Evolutionary conservation across 2,329 filamentous ascomycete species (phyloP).

Genomic region (Metarhizium brunneum): DNA sequence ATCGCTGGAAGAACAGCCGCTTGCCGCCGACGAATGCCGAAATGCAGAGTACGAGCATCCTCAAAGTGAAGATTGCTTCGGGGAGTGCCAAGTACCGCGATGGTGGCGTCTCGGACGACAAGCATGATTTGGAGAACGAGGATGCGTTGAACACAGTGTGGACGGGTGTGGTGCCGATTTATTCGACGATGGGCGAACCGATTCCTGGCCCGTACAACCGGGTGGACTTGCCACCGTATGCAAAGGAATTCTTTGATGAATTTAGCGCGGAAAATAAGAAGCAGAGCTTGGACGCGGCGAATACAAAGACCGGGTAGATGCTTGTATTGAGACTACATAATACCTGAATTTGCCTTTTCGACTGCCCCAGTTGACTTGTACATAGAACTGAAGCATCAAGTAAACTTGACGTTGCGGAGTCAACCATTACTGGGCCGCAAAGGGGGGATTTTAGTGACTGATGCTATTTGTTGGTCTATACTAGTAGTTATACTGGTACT

Average conservation of each 20-base stretch:
- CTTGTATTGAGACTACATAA: not conserved
- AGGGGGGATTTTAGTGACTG: no score
- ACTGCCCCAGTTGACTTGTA: not conserved
- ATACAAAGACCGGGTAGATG: constrained; percentile 8
- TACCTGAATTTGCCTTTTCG: no score
- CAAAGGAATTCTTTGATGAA: constrained; percentile 34
- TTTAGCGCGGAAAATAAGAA: constrained; percentile 26
- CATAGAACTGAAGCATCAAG: not conserved
- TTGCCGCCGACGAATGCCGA: constrained; percentile 64
- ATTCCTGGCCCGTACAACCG: constrained; percentile 50
- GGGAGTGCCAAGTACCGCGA: constrained; percentile 68
- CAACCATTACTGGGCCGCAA: no score
- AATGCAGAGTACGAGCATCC: constrained; percentile 63
- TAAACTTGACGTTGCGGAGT: no score
- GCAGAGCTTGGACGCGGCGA: constrained; percentile 16
- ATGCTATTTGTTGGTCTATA: no score
- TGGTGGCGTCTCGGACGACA: constrained; percentile 51
- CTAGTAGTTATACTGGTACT: no score
- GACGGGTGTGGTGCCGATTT: constrained; percentile 54
- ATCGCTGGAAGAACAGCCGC: constrained; percentile 60
- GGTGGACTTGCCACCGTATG: constrained; percentile 52
- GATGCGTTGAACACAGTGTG: constrained; percentile 35
- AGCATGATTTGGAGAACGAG: constrained; percentile 35
- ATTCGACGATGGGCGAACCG: constrained; percentile 54
- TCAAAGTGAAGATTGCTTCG: constrained; percentile 57